Base-by-base conservation (phyloP, 768 basidiomycete species). In the Guyanaporus albipodus region DNA sequence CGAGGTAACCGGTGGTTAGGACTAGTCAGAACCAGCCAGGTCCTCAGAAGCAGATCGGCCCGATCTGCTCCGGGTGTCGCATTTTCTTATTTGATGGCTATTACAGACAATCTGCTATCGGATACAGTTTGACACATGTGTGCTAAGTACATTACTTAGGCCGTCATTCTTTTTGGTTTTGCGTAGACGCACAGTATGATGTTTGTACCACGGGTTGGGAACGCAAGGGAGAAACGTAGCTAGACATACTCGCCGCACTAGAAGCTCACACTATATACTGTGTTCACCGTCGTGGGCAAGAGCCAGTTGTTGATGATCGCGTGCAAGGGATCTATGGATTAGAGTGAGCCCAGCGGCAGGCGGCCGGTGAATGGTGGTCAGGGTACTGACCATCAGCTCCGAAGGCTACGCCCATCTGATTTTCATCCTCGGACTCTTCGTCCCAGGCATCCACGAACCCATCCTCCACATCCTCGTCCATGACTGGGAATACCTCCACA, bases 231-330 rank as follows among this genome's bases (percentile, higher is more conserved):
- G 8, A 38, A 35, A 14, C n/a, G n/a, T 17, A 9, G 17, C 32
- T 18, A n/a, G n/a, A n/a, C n/a, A n/a, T n/a, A n/a, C n/a, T 0
- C 32, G n/a, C 32, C 2, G 14, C n/a, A 9, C 12, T 57, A 67
- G 23, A 66, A 63, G 23, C 45, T 49, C 37, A 66, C 57, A 8
- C 33, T 49, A 31, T 57, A 56, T 31, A 67, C 64, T 14, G 53
- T 64, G 14, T 56, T 66, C 17, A 49, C 34, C 18, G 38, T 42
- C 4, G 49, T 28, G 0, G 60, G 56, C 18, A 33, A 17, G 15
- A 47, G 11, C 44, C 44, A 47, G 24, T 47, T n/a, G 38, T 47
- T 22, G 14, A 40, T 23, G 38, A 35, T 35, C 9, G 23, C 29
- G 23, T 46, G 44, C 23, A 45, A 0, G n/a, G 38, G 23, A 34